Evolutionary conservation across 73 alveolate species (phyloP).

Genomic region (Chromera velia): DNA sequence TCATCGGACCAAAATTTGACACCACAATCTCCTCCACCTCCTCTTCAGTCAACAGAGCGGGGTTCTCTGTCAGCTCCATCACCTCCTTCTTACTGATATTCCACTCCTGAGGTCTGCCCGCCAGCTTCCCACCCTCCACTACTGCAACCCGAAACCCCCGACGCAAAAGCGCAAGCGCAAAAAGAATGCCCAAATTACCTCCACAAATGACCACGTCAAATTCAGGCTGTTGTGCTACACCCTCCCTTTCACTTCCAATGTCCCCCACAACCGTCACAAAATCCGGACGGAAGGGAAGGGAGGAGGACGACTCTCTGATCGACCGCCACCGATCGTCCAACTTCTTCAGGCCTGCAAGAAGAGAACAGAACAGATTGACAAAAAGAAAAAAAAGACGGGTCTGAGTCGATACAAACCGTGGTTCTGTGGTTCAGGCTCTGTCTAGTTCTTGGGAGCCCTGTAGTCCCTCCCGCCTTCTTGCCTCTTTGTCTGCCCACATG

Average conservation of each 20-base stretch:
- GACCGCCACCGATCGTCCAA: neutral
- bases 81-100: constrained; percentile 19
- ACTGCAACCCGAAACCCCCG: constrained; percentile 27
- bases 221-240: neutral
- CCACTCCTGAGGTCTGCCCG: constrained; percentile 38
- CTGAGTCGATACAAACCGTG: too few species aligned
- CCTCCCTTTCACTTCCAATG: too few species aligned
- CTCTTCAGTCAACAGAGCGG: constrained; percentile 8
- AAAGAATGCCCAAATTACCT: constrained; percentile 6
- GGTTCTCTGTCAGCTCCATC: constrained; percentile 2
- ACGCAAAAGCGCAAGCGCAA: constrained; percentile 13
- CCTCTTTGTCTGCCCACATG: too few species aligned
- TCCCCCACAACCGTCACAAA: too few species aligned
- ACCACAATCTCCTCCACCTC: neutral
- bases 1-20: neutral
- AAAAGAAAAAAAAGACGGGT: too few species aligned
- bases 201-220: constrained; percentile 38
- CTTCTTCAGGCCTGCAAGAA: neutral
- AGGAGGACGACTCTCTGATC: neutral
- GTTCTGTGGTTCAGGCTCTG: too few species aligned
- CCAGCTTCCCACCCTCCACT: constrained; percentile 27
- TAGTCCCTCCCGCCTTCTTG: too few species aligned
- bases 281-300: neutral
- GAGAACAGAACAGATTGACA: too few species aligned
- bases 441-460: too few species aligned